Evolutionary conservation across 2,329 filamentous ascomycete species (phyloP).

Genomic region (Trematosphaeria pertusa): DNA sequence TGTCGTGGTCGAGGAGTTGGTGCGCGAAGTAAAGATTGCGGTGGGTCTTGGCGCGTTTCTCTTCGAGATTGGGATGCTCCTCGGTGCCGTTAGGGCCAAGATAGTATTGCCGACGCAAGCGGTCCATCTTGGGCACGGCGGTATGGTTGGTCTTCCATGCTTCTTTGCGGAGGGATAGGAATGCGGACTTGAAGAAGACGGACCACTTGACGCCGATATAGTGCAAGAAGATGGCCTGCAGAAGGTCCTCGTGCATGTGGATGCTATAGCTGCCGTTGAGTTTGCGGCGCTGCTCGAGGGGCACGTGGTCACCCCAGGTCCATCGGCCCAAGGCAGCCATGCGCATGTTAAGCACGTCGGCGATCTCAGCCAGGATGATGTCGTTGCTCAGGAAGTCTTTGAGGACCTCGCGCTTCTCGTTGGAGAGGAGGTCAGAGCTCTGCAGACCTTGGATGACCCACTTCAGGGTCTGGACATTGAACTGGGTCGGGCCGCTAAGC

Average conservation of each 20-base stretch:
- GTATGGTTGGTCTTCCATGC: slow-evolving; percentile 29
- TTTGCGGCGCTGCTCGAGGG: slow-evolving; percentile 37
- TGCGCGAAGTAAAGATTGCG: slow-evolving; percentile 35
- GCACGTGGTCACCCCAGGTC: slow-evolving; percentile 39
- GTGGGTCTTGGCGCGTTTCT: not conserved
- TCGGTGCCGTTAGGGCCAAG: slow-evolving; percentile 19
- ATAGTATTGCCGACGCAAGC: slow-evolving; percentile 33
- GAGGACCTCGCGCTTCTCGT: slow-evolving; percentile 43
- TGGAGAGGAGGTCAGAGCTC: slow-evolving; percentile 54
- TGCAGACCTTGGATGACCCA: slow-evolving; percentile 55
- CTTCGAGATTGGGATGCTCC: not conserved
- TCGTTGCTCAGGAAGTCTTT: slow-evolving; percentile 43
- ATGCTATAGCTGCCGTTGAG: slow-evolving; percentile 37
- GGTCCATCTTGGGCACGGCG: slow-evolving; percentile 25
- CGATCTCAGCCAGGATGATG: slow-evolving; percentile 38
- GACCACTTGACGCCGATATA: slow-evolving; percentile 43
- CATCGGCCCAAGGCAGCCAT: slow-evolving; percentile 34
- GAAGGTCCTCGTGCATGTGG: slow-evolving; percentile 40
- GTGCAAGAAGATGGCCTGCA: slow-evolving; percentile 43
- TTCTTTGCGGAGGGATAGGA: slow-evolving; percentile 24
- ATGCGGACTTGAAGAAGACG: slow-evolving; percentile 37
- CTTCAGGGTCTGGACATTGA: slow-evolving; percentile 44
- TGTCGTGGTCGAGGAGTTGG: slow-evolving; percentile 32
- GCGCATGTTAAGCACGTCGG: slow-evolving; percentile 42
- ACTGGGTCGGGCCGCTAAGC: slow-evolving; percentile 30